Evolutionary conservation across 2,329 filamentous ascomycete species (phyloP).

Genomic region (Tolypocladium cylindrosporum): DNA sequence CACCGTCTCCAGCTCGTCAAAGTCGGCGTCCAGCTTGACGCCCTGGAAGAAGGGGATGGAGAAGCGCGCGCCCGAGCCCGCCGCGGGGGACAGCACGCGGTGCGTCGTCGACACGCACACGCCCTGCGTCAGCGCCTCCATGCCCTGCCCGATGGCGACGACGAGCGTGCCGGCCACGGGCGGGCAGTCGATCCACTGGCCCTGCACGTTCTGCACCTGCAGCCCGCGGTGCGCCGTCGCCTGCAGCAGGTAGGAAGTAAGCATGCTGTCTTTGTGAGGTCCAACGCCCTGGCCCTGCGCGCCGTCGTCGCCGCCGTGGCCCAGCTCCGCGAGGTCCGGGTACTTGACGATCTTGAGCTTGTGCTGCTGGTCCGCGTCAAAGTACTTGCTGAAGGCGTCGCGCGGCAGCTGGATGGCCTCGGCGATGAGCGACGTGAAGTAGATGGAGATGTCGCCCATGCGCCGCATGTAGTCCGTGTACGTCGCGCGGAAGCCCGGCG

Average conservation of each 20-base stretch:
- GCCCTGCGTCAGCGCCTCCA: conserved; percentile 76
- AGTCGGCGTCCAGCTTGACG: conserved; percentile 67
- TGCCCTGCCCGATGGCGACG: conserved; percentile 77
- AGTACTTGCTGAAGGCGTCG: conserved; percentile 67
- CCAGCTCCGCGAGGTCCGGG: conserved; percentile 58
- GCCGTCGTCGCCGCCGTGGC: conserved; percentile 28
- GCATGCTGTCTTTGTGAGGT: conserved; percentile 79
- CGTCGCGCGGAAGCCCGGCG: conserved; percentile 58
- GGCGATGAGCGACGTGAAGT: conserved; percentile 72
- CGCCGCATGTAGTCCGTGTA: conserved; percentile 67
- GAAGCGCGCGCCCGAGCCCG: conserved; percentile 62
- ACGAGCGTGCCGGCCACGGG: conserved; percentile 70
- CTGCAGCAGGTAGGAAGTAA: conserved; percentile 73
- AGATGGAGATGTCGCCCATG: conserved; percentile 63
- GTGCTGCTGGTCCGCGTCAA: conserved; percentile 66
- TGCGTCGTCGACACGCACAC: conserved; percentile 79
- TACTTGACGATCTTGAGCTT: conserved; percentile 89
- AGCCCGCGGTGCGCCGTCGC: conserved; percentile 65
- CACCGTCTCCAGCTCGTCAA: conserved; percentile 61
- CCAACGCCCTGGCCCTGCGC: conserved; percentile 53
- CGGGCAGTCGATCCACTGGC: conserved; percentile 74
- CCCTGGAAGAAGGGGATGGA: conserved; percentile 86
- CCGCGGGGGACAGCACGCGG: conserved; percentile 63
- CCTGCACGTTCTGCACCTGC: conserved; percentile 72
- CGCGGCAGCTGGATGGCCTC: conserved; percentile 67